A percentile compares a stretch with the other conserved stretches of the same genome.
These are phyloP conservation scores for Hyaloscypha finlandica DNA, from an alignment of 495 filamentous ascomycete species.

Conservation along the genomic window DNA sequence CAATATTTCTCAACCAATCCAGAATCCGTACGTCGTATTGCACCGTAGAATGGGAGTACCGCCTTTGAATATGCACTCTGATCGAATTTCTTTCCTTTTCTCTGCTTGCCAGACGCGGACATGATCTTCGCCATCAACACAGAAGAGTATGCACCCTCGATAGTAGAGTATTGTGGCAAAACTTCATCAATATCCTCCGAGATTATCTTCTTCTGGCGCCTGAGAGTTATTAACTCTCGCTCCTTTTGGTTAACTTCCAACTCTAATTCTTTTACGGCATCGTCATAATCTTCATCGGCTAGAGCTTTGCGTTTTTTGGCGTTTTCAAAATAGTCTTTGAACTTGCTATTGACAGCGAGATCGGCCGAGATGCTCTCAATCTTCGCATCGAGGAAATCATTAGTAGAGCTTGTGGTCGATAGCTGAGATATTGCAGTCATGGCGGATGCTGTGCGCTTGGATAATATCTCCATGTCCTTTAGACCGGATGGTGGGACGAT, in stretches of 20 bases:
- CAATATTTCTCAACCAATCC: slow-evolving; percentile 14
- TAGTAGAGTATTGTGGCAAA: slow-evolving; percentile 9
- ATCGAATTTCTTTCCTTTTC: slow-evolving; percentile 15
- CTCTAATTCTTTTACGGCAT: slow-evolving; percentile 2
- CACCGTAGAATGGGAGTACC: slow-evolving; percentile 16
- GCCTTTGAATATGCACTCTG: slow-evolving; percentile 18
- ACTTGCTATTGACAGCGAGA: slow-evolving; percentile 8
- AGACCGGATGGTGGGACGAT: slow-evolving; percentile 13
- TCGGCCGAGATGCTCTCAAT: slow-evolving; percentile 14
- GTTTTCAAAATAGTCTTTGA: slow-evolving; percentile 5
- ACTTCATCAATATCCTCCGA: slow-evolving; percentile 20
- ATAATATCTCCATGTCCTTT: slow-evolving; percentile 2
- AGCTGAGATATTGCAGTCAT: slow-evolving; percentile 9
- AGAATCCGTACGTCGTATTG: neutral
- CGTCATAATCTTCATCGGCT: slow-evolving; percentile 8
- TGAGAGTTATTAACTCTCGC: slow-evolving; percentile 7
- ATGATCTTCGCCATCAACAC: slow-evolving; percentile 18
- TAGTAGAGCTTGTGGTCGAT: neutral
- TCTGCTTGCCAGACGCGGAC: slow-evolving; percentile 19
- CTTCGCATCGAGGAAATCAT: slow-evolving; percentile 24
- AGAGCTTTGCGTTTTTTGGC: slow-evolving; percentile 7
- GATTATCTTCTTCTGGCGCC: slow-evolving; percentile 20
- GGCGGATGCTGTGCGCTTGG: slow-evolving; percentile 16
- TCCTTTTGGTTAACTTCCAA: neutral
- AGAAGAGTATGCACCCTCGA: slow-evolving; percentile 21